Base-by-base conservation (phyloP, 225 moss, liverwort and hornwort species). In the Takakia lepidozioides region DNA sequence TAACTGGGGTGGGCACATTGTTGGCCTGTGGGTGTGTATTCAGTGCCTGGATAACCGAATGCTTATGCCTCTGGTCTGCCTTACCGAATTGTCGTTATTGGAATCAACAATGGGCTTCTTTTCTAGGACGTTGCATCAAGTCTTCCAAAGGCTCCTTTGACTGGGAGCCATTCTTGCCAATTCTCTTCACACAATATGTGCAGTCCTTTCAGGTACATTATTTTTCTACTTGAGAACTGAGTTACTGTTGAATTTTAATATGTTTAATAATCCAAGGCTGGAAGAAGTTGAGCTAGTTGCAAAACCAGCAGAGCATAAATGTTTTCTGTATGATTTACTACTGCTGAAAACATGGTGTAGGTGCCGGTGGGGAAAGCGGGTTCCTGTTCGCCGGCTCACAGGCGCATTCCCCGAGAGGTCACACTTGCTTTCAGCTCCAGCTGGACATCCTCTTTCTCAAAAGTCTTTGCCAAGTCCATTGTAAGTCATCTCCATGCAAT, bases 61-160 rank as follows among this genome's bases (percentile, higher is more conserved):
- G 81, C 63, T 41, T 85, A 28, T 46, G 40, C 39, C 63, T 82
- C 24, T 88, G 88, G 88, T 78, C 72, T 17, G 54, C 70, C 25
- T 68, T 88, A 40, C 84, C 88, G 19, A 72, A 76, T 65, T 85
- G 73, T 49, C 81, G 73, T 60, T 88, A 75, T 52, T 88, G 88
- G 88, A 84, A 73, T 74, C 65, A 82, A 25, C 81, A 82, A 43
- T 88, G 88, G 88, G 84, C 78, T 60, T 70, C 75, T 55, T 45
- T 88, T 3, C 60, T 88, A 25, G 64, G 75, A 46, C 84, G 88
- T 49, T 88, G 72, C 63, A 88, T 88, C 68, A 81, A 82, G 59
- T 61, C 59, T 48, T 59, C 72, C 29, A 72, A 64, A 49, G 59
- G 59, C 32, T 43, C 75, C 11, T 51, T 78, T 51, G 82, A 88